Conservation (phyloP, 441 rosid species). For the Adansonia madagascariensis region DNA sequence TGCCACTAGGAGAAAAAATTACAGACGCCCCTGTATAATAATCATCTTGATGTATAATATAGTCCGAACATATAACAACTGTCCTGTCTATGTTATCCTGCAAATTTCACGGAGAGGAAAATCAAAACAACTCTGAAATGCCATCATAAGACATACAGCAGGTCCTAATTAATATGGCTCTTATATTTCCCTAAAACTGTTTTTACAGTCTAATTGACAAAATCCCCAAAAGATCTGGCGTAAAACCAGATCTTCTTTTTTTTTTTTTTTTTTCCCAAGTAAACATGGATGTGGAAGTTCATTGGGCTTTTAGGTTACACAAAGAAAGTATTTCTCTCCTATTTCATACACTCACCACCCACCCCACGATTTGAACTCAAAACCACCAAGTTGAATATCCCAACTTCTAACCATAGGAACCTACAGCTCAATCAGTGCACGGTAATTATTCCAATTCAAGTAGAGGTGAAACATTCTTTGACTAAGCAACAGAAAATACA, state of each 20-base stretch:
- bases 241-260: not conserved
- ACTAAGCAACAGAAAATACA: slow-evolving; percentile 4
- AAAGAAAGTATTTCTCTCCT: not conserved
- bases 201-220: slow-evolving; percentile 8
- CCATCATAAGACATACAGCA: slow-evolving; percentile 15
- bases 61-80: slow-evolving; percentile 62
- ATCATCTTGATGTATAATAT: slow-evolving; percentile 53
- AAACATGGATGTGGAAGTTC: not conserved
- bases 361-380: not conserved
- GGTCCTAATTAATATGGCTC: not conserved
- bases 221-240: slow-evolving; percentile 7
- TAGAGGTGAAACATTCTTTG: slow-evolving; percentile 1
- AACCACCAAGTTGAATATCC: slow-evolving; percentile 15
- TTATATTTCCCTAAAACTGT: not conserved
- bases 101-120: slow-evolving; percentile 34
- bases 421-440: not conserved
- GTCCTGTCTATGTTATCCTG: slow-evolving; percentile 56
- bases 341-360: not conserved
- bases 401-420: slow-evolving; percentile 10
- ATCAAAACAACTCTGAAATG: slow-evolving; percentile 23
- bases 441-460: slow-evolving; percentile 3
- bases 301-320: not conserved
- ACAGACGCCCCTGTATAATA: slow-evolving; percentile 52
- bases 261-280: not conserved
- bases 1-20: slow-evolving; percentile 57